Evolutionary conservation across 805 yeast genomes (phyloP).

Genomic region (Teunomyces gatunensis): DNA sequence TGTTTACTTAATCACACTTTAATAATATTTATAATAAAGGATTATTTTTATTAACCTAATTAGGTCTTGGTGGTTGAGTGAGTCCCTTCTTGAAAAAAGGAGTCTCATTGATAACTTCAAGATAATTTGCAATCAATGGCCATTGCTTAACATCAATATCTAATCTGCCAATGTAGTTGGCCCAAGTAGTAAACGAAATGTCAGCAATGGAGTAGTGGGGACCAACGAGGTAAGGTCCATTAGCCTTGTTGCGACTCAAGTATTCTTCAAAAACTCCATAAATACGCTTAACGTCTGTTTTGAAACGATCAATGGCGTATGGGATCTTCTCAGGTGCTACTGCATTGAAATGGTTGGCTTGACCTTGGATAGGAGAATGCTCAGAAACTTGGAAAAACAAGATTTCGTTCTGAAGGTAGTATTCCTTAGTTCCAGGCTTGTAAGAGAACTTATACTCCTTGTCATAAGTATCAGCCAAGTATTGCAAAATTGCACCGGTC

Average conservation of each 20-base stretch:
- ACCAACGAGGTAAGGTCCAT: slow-evolving; percentile 51
- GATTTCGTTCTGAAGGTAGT: slow-evolving; percentile 55
- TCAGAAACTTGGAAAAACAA: slow-evolving; percentile 55
- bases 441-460: slow-evolving; percentile 47
- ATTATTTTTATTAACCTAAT: background rate
- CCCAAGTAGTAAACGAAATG: slow-evolving; percentile 50
- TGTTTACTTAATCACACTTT: background rate
- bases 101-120: slow-evolving; percentile 30
- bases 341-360: slow-evolving; percentile 46
- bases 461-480: slow-evolving; percentile 61
- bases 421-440: slow-evolving; percentile 33
- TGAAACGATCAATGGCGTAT: slow-evolving; percentile 53
- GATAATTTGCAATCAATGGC: slow-evolving; percentile 44
- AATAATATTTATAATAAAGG: background rate
- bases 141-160: slow-evolving; percentile 34
- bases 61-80: slow-evolving; percentile 8
- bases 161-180: slow-evolving; percentile 9
- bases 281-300: slow-evolving; percentile 50
- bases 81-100: slow-evolving; percentile 27
- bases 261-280: slow-evolving; percentile 53
- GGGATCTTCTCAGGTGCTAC: slow-evolving; percentile 51
- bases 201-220: slow-evolving; percentile 61
- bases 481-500: slow-evolving; percentile 60
- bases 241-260: slow-evolving; percentile 41
- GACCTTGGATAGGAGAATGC: slow-evolving; percentile 64